These are phyloP conservation scores for Aechmea fasciata DNA, from an alignment of 176 grass and related monocot genomes.

Conservation along the genomic window DNA sequence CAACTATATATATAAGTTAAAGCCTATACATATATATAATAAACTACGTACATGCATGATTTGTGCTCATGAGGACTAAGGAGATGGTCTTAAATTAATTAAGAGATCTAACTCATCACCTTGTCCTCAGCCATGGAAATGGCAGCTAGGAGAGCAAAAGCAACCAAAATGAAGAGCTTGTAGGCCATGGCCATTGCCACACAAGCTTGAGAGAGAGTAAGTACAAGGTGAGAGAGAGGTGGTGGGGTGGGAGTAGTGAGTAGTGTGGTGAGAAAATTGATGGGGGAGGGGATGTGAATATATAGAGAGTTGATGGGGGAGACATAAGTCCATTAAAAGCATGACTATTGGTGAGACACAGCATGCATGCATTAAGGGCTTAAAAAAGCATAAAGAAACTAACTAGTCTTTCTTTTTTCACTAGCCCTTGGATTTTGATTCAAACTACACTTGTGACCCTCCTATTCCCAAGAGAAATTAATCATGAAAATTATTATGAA, in stretches of 20 bases:
- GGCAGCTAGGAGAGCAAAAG: slow-evolving; percentile 30
- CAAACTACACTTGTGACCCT: neutral
- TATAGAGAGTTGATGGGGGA: neutral
- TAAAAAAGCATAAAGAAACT: neutral
- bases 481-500: too few relatives aligned
- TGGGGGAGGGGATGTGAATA: neutral
- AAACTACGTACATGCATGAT: neutral
- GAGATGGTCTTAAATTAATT: neutral
- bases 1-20: too few relatives aligned
- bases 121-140: slow-evolving; percentile 32
- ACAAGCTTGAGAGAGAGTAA: neutral
- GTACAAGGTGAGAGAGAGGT: neutral
- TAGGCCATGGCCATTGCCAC: slow-evolving; percentile 9
- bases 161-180: slow-evolving; percentile 37
- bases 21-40: too few relatives aligned
- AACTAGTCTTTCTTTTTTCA: neutral
- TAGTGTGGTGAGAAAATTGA: neutral
- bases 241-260: slow-evolving; percentile 15
- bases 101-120: slow-evolving; percentile 2
- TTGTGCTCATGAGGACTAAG: neutral
- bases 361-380: neutral
- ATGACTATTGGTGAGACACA: neutral
- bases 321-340: neutral
- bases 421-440: neutral
- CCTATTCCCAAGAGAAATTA: too few relatives aligned